These are phyloP conservation scores for Mucor circinelloides DNA, from an alignment of 371 early-diverging fungal genomes.

Conservation along the genomic window DNA sequence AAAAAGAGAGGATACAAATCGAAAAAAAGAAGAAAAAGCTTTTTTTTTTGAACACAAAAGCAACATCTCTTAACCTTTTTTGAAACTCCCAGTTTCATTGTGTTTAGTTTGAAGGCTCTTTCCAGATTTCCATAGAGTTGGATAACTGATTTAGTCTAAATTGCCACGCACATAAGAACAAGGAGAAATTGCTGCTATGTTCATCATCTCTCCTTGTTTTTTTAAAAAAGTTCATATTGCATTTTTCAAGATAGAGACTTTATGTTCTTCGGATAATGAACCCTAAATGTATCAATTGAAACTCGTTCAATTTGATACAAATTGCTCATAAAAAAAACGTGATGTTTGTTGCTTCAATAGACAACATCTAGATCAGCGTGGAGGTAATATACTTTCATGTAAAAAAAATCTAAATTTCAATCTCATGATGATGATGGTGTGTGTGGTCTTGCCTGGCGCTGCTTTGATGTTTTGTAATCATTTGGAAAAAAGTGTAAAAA, in stretches of 20 bases:
- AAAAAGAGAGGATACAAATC: constrained; percentile 5
- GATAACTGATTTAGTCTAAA: background rate
- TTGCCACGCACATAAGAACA: too few relatives aligned
- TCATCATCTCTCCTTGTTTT: background rate
- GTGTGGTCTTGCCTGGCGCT: background rate
- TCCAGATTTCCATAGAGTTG: background rate
- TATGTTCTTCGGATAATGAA: background rate
- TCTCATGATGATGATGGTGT: background rate
- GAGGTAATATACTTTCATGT: background rate
- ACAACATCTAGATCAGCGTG: background rate
- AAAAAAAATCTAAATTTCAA: background rate
- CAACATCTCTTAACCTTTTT: background rate
- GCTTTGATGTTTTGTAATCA: background rate
- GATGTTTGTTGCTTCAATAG: background rate
- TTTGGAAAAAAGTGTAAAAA: background rate
- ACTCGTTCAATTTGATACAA: background rate
- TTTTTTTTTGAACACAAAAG: constrained; percentile 1
- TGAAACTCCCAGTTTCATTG: background rate
- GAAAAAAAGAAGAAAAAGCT: constrained; percentile 3
- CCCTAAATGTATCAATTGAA: background rate
- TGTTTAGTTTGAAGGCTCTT: background rate
- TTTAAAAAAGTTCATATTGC: background rate
- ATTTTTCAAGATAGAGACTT: background rate
- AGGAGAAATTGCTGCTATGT: too few relatives aligned
- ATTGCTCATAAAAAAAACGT: background rate